Evolutionary conservation across 225 moss, liverwort and hornwort species (phyloP), one percentile per base, ranked within the genome.

Genomic region (Pleurozium schreberi): DNA sequence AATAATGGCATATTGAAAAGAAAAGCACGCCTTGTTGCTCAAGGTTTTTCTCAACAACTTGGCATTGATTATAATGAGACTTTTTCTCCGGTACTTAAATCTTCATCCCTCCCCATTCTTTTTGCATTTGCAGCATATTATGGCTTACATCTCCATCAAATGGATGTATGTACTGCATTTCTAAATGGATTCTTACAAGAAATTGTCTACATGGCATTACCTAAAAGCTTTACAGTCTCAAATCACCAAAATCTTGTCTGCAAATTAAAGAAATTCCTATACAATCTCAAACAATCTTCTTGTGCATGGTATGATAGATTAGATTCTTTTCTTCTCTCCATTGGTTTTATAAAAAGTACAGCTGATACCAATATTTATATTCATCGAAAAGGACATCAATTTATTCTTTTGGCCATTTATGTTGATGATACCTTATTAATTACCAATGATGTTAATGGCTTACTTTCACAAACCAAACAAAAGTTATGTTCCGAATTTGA

Each of bases 331-430:
- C 28, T 43, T 28, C 3, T 73, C 6, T 75, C 33, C 8, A 50
- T 75, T 50, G 18, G 18, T 19, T 75, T 75, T 50, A 30, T 33
- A 10, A 28, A 30, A 30, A 75, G 4, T 18, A 12, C 0, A 30
- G 5, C 3, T 19, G 20, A 34, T 75, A 18, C 34, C 4, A 52
- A 20, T 52, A 50, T 75, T 3, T 75, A 31, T 34, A 50, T 34
- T 18, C 4, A 6, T 11, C 7, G 2, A 11, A 0, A 75, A 34
- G 33, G 50, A 0, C 6, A 47, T 75, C 6, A 34, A 2, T 50
- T 33, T 75, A 20, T 75, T 7, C 6, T 50, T 7, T 6, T 33
- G 6, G 50, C 34, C 33, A 75, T 50, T 50, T 50, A 50, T 75
- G 7, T 50, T 1, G 50, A 75, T 75, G 75, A 75, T 34, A 75